Conservation (phyloP, 257 asterid species). For the Solanum arcanum region DNA sequence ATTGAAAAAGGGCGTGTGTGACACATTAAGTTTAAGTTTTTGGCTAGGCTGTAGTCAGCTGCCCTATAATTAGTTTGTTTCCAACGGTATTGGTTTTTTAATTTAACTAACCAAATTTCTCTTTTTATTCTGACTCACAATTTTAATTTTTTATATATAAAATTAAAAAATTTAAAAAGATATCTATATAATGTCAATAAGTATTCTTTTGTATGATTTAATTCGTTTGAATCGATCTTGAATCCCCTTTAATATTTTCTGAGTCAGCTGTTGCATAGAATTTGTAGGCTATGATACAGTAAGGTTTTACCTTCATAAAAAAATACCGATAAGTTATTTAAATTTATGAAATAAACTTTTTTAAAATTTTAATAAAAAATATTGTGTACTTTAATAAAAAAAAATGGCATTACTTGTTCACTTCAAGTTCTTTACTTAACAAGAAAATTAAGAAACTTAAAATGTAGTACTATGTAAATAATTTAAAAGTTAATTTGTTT, state of each 20-base stretch:
- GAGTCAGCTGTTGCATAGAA: no score
- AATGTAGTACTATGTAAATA: background rate
- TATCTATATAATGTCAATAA: no score
- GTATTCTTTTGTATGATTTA: accelerated
- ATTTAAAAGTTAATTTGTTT: background rate
- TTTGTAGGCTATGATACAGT: accelerated
- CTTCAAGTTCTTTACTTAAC: background rate
- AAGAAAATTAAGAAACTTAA: no score
- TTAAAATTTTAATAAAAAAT: no score
- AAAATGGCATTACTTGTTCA: background rate
- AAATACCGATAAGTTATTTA: no score
- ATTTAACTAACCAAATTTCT: background rate
- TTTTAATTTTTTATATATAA: background rate
- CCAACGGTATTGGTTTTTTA: background rate
- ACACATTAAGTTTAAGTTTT: background rate
- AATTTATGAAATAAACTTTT: no score
- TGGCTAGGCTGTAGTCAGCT: background rate
- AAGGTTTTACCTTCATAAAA: no score
- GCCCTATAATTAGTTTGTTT: background rate
- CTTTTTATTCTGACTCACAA: background rate
- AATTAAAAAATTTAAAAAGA: no score
- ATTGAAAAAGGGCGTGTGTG: background rate
- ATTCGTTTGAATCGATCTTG: no score
- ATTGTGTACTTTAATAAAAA: no score
- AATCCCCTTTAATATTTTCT: no score